Percentiles rank a stretch among this genome's conserved stretches.
Evolutionary conservation across 1,284 basidiomycete genomes (phyloP).

Genomic region (Tilletia setariae): DNA sequence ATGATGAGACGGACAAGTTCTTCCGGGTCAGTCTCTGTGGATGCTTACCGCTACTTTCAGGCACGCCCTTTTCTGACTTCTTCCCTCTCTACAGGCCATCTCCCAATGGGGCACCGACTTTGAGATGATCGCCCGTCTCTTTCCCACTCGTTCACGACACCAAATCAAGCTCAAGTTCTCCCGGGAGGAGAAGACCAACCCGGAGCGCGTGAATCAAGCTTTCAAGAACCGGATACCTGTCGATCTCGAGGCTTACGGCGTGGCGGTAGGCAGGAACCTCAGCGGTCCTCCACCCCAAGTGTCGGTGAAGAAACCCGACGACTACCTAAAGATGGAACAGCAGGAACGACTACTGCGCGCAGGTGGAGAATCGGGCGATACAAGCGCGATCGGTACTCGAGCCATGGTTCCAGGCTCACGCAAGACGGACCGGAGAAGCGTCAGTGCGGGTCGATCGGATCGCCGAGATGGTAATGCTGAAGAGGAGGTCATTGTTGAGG

Average conservation of each 20-base stretch:
- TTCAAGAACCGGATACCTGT: constrained; percentile 42
- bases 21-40: constrained; percentile 64
- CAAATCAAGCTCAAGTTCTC: constrained; percentile 89
- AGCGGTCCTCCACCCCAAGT: constrained; percentile 49
- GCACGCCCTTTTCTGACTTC: not conserved
- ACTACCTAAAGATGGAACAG: constrained; percentile 13
- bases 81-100: constrained; percentile 63
- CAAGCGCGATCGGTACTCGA: not conserved
- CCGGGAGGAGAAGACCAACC: constrained; percentile 75
- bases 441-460: not conserved
- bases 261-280: constrained; percentile 46
- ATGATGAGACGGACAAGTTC: constrained; percentile 79
- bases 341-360: constrained; percentile 4
- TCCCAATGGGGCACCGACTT: constrained; percentile 87
- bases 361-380: not conserved
- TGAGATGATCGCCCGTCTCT: constrained; percentile 78
- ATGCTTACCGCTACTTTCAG: not conserved
- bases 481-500: not conserved
- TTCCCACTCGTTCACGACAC: constrained; percentile 78
- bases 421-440: constrained; percentile 1
- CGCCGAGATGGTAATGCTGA: not conserved
- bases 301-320: constrained; percentile 5
- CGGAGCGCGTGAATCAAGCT: constrained; percentile 51
- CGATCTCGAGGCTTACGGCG: constrained; percentile 48
- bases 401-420: not conserved